These are phyloP conservation scores for Mallotus nudiflorus DNA, from an alignment of 345 rosid genomes.

Conservation along the genomic window DNA sequence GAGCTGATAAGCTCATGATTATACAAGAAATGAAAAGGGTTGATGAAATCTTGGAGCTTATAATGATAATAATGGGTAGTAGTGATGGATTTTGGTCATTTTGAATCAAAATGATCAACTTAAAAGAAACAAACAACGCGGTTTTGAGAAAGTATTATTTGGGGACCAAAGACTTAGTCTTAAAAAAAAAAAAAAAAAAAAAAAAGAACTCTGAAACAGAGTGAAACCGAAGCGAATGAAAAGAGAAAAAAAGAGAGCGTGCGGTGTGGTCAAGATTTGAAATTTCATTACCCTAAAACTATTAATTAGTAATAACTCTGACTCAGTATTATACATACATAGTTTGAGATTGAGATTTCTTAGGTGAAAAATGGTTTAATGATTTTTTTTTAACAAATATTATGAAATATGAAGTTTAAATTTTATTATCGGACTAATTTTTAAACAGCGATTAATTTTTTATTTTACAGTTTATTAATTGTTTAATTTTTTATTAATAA, in stretches of 20 bases:
- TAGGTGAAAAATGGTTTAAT: no score
- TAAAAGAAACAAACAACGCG: conserved; percentile 25
- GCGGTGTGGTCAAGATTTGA: background rate
- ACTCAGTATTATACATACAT: no score
- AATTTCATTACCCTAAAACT: no score
- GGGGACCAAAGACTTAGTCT: conserved; percentile 28
- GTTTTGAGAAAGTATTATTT: background rate
- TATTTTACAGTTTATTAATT: no score
- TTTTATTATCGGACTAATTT: no score
- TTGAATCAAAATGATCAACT: background rate
- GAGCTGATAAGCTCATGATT: conserved; percentile 20
- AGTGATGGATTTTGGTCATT: background rate
- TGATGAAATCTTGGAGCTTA: background rate
- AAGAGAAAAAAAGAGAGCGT: background rate
- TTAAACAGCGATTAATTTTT: no score
- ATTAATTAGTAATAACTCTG: no score
- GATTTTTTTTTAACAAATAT: no score
- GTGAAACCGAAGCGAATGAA: background rate
- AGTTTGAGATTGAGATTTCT: no score
- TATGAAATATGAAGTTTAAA: no score
- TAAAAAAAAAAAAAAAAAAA: no score
- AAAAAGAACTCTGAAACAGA: background rate
- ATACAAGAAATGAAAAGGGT: background rate
- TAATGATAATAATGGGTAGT: background rate
- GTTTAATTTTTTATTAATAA: no score